phyloP scores from a whole-genome alignment of 2,329 filamentous ascomycete genomes.

The Truncatella angustata region DNA sequence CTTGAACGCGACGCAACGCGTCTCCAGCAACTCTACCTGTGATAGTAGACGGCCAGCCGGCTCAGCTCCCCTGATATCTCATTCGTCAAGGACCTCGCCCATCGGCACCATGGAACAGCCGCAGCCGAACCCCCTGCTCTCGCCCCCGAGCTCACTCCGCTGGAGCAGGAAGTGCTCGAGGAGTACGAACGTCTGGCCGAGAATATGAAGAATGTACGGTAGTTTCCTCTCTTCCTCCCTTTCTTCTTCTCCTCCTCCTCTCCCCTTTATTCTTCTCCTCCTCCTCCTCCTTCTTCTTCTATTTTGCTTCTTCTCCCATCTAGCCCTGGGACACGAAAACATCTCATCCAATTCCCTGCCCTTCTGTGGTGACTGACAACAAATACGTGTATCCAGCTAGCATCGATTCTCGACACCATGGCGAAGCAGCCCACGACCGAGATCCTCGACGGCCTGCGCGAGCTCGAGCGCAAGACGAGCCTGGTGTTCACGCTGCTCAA shows the following conservation, averaged over 20 bases:
- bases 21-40: not conserved
- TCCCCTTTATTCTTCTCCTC: no score
- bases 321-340: no score
- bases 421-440: slow-evolving; percentile 72
- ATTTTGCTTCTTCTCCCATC: no score
- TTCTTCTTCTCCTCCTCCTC: no score
- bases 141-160: slow-evolving; percentile 63
- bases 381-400: slow-evolving; percentile 46
- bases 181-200: slow-evolving; percentile 85
- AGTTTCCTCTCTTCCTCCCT: not conserved
- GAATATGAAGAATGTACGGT: slow-evolving; percentile 82
- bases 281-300: no score
- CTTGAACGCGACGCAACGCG: not conserved
- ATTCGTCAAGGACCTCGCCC: no score
- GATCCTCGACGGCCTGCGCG: slow-evolving; percentile 80
- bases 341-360: no score
- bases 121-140: slow-evolving; percentile 20
- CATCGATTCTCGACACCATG: slow-evolving; percentile 59
- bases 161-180: slow-evolving; percentile 92
- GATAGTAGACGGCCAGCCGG: no score
- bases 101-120: slow-evolving; percentile 5
- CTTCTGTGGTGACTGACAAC: no score
- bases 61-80: no score
- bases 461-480: slow-evolving; percentile 90
- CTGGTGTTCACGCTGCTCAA: slow-evolving; percentile 94